A percentile compares a stretch with the other conserved stretches of the same genome.
Conservation (phyloP, 176 grass and related monocot species). For the Bromus sterilis region DNA sequence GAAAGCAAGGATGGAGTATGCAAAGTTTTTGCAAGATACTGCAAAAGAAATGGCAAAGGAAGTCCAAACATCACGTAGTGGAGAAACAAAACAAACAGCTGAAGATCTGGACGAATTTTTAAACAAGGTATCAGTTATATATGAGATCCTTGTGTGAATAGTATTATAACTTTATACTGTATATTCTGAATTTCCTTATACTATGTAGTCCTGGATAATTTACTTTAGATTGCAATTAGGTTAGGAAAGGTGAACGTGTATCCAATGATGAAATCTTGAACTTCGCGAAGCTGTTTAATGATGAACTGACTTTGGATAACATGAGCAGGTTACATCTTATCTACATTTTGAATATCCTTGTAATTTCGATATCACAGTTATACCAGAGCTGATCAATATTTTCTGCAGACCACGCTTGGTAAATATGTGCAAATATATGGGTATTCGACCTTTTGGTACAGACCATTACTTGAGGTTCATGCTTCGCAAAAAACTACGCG, state of each 20-base stretch:
- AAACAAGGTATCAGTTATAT: constrained; percentile 61
- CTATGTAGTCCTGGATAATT: constrained; percentile 27
- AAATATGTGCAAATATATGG: constrained; percentile 99
- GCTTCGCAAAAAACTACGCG: constrained; percentile 86
- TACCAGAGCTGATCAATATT: constrained; percentile 11
- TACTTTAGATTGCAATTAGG: constrained; percentile 51
- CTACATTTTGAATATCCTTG: not conserved
- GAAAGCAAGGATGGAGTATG: constrained; percentile 92
- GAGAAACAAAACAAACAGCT: constrained; percentile 89
- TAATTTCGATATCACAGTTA: constrained; percentile 17
- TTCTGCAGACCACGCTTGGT: constrained; percentile 81
- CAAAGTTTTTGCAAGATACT: constrained; percentile 98
- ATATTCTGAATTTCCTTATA: not conserved
- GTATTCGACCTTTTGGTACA: constrained; percentile 87
- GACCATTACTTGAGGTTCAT: constrained; percentile 96
- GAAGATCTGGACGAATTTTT: constrained; percentile 95
- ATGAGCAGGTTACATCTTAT: constrained; percentile 75
- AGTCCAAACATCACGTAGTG: constrained; percentile 74
- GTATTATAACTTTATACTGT: not conserved
- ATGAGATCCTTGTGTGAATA: not conserved
- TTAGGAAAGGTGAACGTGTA: constrained; percentile 78
- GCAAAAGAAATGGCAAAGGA: constrained; percentile 98
- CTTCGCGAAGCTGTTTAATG: constrained; percentile 96
- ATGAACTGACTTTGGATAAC: constrained; percentile 99
- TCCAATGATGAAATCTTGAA: constrained; percentile 94